Percentiles rank a stretch among this genome's conserved stretches.
These are phyloP conservation scores for Poronia punctata DNA, from an alignment of 495 filamentous ascomycete genomes.

Conservation along the genomic window DNA sequence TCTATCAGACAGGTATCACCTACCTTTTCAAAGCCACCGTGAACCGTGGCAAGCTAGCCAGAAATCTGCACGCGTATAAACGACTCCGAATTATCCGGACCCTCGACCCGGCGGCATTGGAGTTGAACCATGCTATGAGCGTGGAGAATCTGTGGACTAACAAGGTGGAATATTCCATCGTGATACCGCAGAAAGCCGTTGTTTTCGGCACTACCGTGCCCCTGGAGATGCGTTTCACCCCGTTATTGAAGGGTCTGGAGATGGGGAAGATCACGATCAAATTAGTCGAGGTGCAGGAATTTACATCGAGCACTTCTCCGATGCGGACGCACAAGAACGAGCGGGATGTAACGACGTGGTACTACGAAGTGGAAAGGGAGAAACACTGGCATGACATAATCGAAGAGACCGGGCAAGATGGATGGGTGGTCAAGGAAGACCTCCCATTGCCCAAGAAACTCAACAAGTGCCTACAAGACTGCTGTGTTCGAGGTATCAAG, in stretches of 20 bases:
- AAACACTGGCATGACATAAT: slow-evolving; percentile 59
- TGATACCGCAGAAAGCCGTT: slow-evolving; percentile 81
- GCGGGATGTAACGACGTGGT: slow-evolving; percentile 56
- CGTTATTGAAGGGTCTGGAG: slow-evolving; percentile 77
- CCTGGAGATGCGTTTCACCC: slow-evolving; percentile 72
- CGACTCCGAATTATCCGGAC: slow-evolving; percentile 85
- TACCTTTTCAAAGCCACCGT: slow-evolving; percentile 88
- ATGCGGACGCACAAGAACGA: slow-evolving; percentile 53
- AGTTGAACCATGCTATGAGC: slow-evolving; percentile 83
- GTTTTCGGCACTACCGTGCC: slow-evolving; percentile 80
- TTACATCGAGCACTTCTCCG: too few species aligned
- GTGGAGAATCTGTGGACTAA: slow-evolving; percentile 91
- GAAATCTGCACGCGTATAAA: slow-evolving; percentile 70
- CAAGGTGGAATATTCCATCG: slow-evolving; percentile 89
- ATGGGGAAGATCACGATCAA: slow-evolving; percentile 69
- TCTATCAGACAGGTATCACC: slow-evolving; percentile 70
- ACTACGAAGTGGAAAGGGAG: slow-evolving; percentile 49
- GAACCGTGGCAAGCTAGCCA: slow-evolving; percentile 68
- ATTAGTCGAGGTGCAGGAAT: slow-evolving; percentile 71
- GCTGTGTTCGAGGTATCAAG: slow-evolving; percentile 75
- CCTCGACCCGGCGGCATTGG: slow-evolving; percentile 69
- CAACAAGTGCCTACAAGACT: slow-evolving; percentile 75
- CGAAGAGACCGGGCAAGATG: slow-evolving; percentile 64
- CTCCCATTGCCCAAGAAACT: slow-evolving; percentile 72
- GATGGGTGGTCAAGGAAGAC: slow-evolving; percentile 62